Conservation (phyloP, 2,329 filamentous ascomycete genomes). For the Fusarium pseudonygamai region DNA sequence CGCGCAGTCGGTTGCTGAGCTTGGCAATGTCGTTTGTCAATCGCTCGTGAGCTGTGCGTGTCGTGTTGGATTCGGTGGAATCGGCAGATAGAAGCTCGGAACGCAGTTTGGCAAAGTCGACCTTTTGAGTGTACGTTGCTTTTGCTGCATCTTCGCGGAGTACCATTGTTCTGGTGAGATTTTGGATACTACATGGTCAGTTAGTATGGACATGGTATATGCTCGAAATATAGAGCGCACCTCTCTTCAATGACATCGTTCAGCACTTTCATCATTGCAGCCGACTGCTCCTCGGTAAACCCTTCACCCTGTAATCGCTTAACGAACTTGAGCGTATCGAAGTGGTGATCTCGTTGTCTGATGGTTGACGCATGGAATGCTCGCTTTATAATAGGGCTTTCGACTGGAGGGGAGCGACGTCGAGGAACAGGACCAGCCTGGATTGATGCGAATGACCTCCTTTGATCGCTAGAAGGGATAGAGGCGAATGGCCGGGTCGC, state of each 20-base stretch:
- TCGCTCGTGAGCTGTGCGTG: slow-evolving; percentile 88
- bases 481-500: slow-evolving; percentile 34
- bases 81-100: slow-evolving; percentile 93
- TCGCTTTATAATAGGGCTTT: slow-evolving; percentile 47
- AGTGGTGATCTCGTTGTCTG: slow-evolving; percentile 84
- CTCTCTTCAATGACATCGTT: slow-evolving; percentile 98
- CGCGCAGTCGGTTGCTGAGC: slow-evolving; percentile 85
- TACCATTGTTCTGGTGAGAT: slow-evolving; percentile 97
- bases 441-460: slow-evolving; percentile 34
- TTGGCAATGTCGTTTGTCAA: slow-evolving; percentile 95
- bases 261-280: slow-evolving; percentile 98
- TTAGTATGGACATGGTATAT: background rate
- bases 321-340: slow-evolving; percentile 97
- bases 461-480: slow-evolving; percentile 21
- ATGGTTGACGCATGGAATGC: slow-evolving; percentile 73
- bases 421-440: slow-evolving; percentile 26
- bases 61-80: slow-evolving; percentile 88
- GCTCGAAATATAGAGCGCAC: slow-evolving; percentile 48
- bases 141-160: slow-evolving; percentile 91
- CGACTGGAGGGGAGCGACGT: slow-evolving; percentile 5
- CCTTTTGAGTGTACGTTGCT: slow-evolving; percentile 85
- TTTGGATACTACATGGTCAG: slow-evolving; percentile 76
- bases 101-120: slow-evolving; percentile 96
- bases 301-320: slow-evolving; percentile 89
- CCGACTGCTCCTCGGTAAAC: slow-evolving; percentile 93